These are phyloP conservation scores for Leccinum subgranulosum DNA, from an alignment of 768 basidiomycete species.

Conservation along the genomic window DNA sequence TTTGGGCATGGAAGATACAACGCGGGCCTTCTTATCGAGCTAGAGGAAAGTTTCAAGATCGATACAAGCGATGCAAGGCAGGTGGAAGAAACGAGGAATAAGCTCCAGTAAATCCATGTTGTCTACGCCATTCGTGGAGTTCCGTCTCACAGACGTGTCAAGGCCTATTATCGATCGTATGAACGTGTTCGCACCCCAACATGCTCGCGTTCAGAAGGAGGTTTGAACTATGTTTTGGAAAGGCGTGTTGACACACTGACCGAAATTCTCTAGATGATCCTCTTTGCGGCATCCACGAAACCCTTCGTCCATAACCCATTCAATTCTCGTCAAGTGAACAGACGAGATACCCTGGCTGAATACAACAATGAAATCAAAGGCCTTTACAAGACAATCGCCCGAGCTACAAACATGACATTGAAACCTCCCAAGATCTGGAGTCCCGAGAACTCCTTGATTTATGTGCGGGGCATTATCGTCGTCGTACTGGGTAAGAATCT, in stretches of 20 bases:
- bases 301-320: slow-evolving; percentile 7
- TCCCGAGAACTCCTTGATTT: slow-evolving; percentile 8
- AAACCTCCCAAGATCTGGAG: slow-evolving; percentile 19
- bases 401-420: neutral
- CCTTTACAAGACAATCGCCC: slow-evolving; percentile 10
- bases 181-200: slow-evolving; percentile 21
- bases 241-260: neutral
- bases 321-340: slow-evolving; percentile 2
- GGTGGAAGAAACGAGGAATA: slow-evolving; percentile 12
- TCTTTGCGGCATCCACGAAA: slow-evolving; percentile 10
- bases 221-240: neutral
- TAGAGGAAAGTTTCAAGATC: slow-evolving; percentile 6
- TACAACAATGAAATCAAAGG: slow-evolving; percentile 12
- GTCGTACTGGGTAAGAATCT: slow-evolving; percentile 12
- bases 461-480: slow-evolving; percentile 13
- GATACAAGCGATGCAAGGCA: slow-evolving; percentile 7
- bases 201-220: slow-evolving; percentile 22
- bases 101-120: slow-evolving; percentile 9
- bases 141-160: neutral
- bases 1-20: slow-evolving; percentile 22
- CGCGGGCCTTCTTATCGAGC: slow-evolving; percentile 15
- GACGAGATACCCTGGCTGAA: slow-evolving; percentile 8
- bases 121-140: neutral
- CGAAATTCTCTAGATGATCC: slow-evolving; percentile 11
- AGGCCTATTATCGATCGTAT: slow-evolving; percentile 16